Evolutionary conservation across 768 basidiomycete species (phyloP), one percentile per base, ranked within the genome.

Genomic region (Tulasnella sp.): DNA sequence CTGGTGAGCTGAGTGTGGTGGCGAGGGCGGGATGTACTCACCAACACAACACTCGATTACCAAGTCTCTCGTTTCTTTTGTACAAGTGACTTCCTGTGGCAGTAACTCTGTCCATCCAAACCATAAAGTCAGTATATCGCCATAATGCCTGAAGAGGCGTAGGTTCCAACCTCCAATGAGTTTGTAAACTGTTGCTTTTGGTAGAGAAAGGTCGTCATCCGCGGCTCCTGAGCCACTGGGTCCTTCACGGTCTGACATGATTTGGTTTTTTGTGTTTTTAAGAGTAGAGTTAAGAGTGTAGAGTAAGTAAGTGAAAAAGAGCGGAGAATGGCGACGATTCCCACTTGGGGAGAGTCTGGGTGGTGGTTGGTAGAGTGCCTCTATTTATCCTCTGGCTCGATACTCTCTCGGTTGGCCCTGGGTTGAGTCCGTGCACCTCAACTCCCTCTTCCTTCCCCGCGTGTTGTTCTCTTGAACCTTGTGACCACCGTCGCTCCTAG

Each of bases 41-140:
- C 97, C 97, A 89, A 99, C 94, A 89, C 97, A 98, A 81, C 96
- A 99, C 85, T 98, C 96, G 83, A 96, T 96, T 54, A 99, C 91
- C 79, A 99, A 84, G 86, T 99, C 97, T 80, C 95, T 91, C 78
- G 97, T 97, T 81, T 99, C 97, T 84, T 98, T 99, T 34, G 96
- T 89, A 81, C 95, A 98, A 38, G 89, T 86, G 15, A 97, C 87
- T 80, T 97, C 96, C 79, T 84, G 88, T 31, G 97, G 95, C 19
- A 99, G 88, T 78, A 98, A 84, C 81, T 99, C 97, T 99, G 82
- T 22, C n/a, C 19, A 7, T 19, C 22, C 49, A 22, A n/a, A 49
- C 49, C 78, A 77, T 52, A 49, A 73, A 39, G 75, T 73, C 75
- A 52, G 52, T 37, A 67, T 49, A 72, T 40, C 67, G 29, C 45